A percentile compares a stretch with the other conserved stretches of the same genome.
These are phyloP conservation scores for Candida qinlingensis DNA, from an alignment of 805 yeast species.

Conservation along the genomic window DNA sequence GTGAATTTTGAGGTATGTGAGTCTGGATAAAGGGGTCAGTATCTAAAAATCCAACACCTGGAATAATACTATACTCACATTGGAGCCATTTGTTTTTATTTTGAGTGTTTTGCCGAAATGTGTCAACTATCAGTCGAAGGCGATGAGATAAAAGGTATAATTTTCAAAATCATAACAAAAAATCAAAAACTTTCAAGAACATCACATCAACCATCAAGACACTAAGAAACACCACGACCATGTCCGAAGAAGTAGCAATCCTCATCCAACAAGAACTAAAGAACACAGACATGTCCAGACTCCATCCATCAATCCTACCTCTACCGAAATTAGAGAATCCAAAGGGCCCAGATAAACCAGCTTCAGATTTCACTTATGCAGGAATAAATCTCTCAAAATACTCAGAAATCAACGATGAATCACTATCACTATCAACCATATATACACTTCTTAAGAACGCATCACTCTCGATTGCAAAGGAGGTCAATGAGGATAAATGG, in stretches of 20 bases:
- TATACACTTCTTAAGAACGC: slow-evolving; percentile 2
- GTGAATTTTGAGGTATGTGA: neutral
- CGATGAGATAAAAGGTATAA: neutral
- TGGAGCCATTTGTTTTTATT: neutral
- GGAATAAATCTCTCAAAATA: slow-evolving; percentile 6
- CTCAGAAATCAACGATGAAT: neutral
- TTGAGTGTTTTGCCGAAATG: neutral
- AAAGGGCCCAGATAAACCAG: neutral
- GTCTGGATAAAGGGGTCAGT: neutral
- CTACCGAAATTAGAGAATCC: neutral
- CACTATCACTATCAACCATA: neutral
- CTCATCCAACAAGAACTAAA: slow-evolving; percentile 3
- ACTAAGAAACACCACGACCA: neutral
- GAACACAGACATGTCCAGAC: neutral
- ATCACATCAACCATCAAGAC: neutral
- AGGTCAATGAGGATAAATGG: slow-evolving; percentile 2
- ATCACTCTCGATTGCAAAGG: slow-evolving; percentile 1
- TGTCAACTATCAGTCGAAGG: neutral
- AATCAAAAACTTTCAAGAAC: neutral
- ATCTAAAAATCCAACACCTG: too few species aligned
- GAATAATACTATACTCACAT: neutral
- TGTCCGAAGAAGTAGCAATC: neutral
- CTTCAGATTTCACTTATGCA: neutral
- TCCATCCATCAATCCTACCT: slow-evolving; percentile 1
- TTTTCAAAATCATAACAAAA: neutral